Percentiles rank a stretch among this genome's conserved stretches.
phyloP scores from a whole-genome alignment of 306 rosid species.

The Vicia villosa region DNA sequence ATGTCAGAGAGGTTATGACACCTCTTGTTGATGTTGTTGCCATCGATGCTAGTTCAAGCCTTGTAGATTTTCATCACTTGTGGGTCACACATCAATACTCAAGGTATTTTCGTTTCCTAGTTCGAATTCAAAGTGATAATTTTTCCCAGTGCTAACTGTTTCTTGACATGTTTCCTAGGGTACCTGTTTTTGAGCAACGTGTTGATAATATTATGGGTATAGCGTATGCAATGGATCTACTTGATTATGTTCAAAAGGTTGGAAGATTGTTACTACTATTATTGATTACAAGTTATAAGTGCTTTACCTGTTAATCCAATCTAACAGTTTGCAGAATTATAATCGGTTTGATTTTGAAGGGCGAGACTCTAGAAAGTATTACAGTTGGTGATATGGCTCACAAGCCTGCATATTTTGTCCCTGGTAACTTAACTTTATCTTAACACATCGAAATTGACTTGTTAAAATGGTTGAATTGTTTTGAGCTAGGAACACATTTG shows the following conservation, averaged over 20 bases:
- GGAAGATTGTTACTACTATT: constrained; percentile 38
- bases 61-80: constrained; percentile 81
- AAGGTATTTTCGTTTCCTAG: constrained; percentile 53
- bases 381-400: constrained; percentile 96
- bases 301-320: constrained; percentile 51
- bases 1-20: constrained; percentile 99
- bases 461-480: constrained; percentile 16
- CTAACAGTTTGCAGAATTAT: constrained; percentile 65
- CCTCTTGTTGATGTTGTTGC: constrained; percentile 99
- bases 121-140: constrained; percentile 15
- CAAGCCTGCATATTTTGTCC: constrained; percentile 97
- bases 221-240: constrained; percentile 97
- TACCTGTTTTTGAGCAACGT: constrained; percentile 99
- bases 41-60: constrained; percentile 82
- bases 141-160: not conserved
- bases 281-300: constrained; percentile 32
- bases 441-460: constrained; percentile 30
- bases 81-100: constrained; percentile 99
- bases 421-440: constrained; percentile 63
- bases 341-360: constrained; percentile 85
- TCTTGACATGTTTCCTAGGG: constrained; percentile 51
- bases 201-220: constrained; percentile 97
- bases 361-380: constrained; percentile 82
- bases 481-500: constrained; percentile 15
- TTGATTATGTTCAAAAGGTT: constrained; percentile 90